Conservation (phyloP, 345 rosid genomes). For the Angophora floribunda region DNA sequence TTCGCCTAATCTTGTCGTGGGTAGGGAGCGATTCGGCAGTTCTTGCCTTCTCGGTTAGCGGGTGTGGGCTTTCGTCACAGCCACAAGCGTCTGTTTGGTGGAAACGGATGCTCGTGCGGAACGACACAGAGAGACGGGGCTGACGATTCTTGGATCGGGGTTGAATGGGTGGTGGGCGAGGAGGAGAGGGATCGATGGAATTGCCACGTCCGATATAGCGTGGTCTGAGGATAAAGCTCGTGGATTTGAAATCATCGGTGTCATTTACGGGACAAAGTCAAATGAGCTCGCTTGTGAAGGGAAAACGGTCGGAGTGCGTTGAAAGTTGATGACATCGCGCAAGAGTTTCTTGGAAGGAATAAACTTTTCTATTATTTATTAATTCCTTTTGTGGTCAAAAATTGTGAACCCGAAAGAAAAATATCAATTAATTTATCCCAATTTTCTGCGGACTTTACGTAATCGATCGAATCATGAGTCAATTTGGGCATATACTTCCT, state of each 20-base stretch:
- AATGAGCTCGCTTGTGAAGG: background rate
- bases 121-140: background rate
- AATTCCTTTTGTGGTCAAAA: background rate
- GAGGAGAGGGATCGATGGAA: background rate
- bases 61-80: background rate
- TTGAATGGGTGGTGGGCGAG: background rate
- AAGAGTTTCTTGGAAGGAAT: background rate
- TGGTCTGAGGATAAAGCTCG: background rate
- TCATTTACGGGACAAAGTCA: background rate
- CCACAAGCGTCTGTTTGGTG: background rate
- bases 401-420: background rate
- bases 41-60: background rate
- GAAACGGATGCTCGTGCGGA: background rate
- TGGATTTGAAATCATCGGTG: background rate
- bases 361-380: background rate
- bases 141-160: background rate
- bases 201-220: slow-evolving; percentile 13
- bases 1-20: background rate
- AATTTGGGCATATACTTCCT: background rate
- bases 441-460: too few relatives aligned
- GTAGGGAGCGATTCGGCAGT: background rate
- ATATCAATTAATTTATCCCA: background rate
- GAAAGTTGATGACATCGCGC: background rate
- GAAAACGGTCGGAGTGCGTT: background rate
- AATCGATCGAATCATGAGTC: background rate